Base-by-base conservation (phyloP, 192 early-diverging fungal genomes). In the Jimgerdemannia lactiflua region DNA sequence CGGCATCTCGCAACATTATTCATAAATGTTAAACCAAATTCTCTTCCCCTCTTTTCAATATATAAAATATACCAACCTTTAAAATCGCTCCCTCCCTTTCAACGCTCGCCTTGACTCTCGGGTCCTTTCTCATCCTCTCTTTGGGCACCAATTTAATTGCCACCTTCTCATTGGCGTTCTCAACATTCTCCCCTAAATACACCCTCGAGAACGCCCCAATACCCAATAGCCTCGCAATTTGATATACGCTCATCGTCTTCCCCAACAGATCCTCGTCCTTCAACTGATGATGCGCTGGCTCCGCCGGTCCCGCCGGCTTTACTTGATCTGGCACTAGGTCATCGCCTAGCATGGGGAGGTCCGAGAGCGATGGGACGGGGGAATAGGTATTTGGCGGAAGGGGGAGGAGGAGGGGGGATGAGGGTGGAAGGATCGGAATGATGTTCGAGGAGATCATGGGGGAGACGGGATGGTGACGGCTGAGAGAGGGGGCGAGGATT, bases 141-240 rank as follows among this genome's bases (percentile, higher is more conserved):
- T 79, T 79, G 39, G 75, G 72, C 14, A 83, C 79, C n/a, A 71
- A 74, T 64, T 83, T 83, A 14, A 79, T 75, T 11, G 81, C 81
- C 71, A 71, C 76, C 39, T 73, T 67, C 39, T 74, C 18, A 1
- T 39, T 41, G 4, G 42, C 69, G 10, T 68, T 75, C 1, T 74
- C 75, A 18, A 71, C 42, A 68, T 70, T 71, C 9, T 68, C 67
- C 9, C 70, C 81, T 20, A 79, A 67, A 72, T 79, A 83, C 9
- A 83, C 81, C 29, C 74, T 76, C 19, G 78, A 76, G 74, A 83
- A 83, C 4, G 81, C 81, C 42, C 81, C 81, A 17, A 68, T 71
- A 3, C 78, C 81, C 43, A 83, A 9, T 29, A 79, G 43, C 6
- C 71, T 70, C 49, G 54, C 39, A 63, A 83, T 77, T 44, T 67